Conservation (phyloP, 441 rosid genomes). For the Jatropha podagrica region DNA sequence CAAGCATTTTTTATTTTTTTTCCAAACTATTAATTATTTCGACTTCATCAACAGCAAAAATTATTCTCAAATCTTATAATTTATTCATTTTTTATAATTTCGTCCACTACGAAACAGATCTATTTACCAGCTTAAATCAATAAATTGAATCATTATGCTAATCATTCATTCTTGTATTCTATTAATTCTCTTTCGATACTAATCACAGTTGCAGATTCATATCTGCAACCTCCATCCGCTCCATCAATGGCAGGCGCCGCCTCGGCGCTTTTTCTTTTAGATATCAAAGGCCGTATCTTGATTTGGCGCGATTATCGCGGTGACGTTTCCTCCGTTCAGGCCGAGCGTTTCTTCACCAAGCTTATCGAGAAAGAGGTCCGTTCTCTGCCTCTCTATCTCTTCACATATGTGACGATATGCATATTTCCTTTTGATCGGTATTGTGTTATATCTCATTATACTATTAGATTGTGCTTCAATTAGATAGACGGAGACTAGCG, state of each 20-base stretch:
- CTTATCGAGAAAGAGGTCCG: conserved; percentile 87
- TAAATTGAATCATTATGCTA: neutral
- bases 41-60: neutral
- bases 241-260: conserved; percentile 79
- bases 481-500: neutral
- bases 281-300: conserved; percentile 91
- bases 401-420: too few relatives aligned
- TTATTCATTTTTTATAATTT: neutral
- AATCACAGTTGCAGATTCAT: neutral
- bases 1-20: neutral
- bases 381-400: neutral
- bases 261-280: conserved; percentile 94
- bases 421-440: neutral
- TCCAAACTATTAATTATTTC: neutral
- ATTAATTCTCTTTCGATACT: neutral
- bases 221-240: neutral
- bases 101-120: neutral
- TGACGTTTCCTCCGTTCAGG: conserved; percentile 84
- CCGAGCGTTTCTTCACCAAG: conserved; percentile 96
- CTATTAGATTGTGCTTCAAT: neutral
- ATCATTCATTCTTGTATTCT: neutral
- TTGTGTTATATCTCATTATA: neutral
- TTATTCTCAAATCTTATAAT: neutral
- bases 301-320: conserved; percentile 99
- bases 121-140: neutral